Percentiles rank a stretch among this genome's conserved stretches.
These are phyloP conservation scores for Chenopodium berlandieri DNA, from an alignment of 148 eudicot species.

Conservation along the genomic window DNA sequence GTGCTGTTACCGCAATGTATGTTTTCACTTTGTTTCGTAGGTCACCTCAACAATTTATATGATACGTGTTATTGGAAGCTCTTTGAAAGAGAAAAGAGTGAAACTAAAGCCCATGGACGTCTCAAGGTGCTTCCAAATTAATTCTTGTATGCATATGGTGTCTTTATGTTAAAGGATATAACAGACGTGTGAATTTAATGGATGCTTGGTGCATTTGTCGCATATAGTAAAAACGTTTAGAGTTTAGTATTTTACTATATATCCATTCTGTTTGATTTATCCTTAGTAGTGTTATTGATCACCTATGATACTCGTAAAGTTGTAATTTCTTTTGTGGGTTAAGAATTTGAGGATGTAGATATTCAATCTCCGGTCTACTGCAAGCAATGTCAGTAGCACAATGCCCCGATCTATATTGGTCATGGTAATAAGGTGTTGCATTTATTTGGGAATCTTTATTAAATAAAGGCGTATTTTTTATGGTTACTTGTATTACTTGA, in stretches of 20 bases:
- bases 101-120: constrained; percentile 55
- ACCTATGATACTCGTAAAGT: no score
- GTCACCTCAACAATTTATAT: constrained; percentile 62
- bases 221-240: no score
- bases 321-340: background rate
- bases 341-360: background rate
- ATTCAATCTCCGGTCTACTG: background rate
- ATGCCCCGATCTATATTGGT: no score
- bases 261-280: no score
- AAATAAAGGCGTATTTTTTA: no score
- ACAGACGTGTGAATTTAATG: background rate
- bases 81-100: constrained; percentile 53
- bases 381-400: background rate
- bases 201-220: background rate
- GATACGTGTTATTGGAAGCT: constrained; percentile 78
- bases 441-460: background rate
- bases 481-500: no score
- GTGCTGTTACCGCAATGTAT: background rate
- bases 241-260: no score
- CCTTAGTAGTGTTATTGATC: no score
- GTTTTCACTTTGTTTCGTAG: constrained; percentile 33
- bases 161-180: background rate
- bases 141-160: background rate
- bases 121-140: constrained; percentile 48
- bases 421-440: background rate